These are phyloP conservation scores for Mortierella sp. DNA, from an alignment of 371 early-diverging fungal species.

Conservation along the genomic window DNA sequence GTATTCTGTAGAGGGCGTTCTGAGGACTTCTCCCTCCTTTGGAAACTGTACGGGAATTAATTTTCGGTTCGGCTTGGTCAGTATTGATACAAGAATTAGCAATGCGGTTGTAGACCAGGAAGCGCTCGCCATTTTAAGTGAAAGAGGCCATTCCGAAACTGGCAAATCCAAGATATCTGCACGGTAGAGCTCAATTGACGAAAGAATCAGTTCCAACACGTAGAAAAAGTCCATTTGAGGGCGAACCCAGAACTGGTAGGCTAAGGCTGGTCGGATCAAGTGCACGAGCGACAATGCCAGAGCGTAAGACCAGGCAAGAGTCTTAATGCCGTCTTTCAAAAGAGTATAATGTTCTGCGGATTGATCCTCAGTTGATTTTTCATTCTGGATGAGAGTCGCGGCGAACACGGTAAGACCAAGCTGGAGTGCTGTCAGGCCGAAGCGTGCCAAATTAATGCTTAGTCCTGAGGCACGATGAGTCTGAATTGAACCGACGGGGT, in stretches of 20 bases:
- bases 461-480: slow-evolving; percentile 36
- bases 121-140: slow-evolving; percentile 19
- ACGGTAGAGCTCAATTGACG: slow-evolving; percentile 19
- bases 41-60: slow-evolving; percentile 3
- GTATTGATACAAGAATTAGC: slow-evolving; percentile 16
- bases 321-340: background rate
- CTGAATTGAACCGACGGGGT: slow-evolving; percentile 15
- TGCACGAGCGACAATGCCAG: slow-evolving; percentile 22
- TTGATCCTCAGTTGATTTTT: background rate
- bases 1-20: slow-evolving; percentile 61
- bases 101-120: slow-evolving; percentile 17
- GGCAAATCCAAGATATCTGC: slow-evolving; percentile 14
- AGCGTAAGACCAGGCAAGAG: slow-evolving; percentile 37
- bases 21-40: slow-evolving; percentile 20
- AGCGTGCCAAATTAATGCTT: slow-evolving; percentile 30
- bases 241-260: slow-evolving; percentile 40
- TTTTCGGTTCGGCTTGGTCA: slow-evolving; percentile 24
- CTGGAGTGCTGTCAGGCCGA: slow-evolving; percentile 31
- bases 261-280: slow-evolving; percentile 23
- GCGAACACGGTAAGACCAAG: slow-evolving; percentile 33
- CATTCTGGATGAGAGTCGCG: background rate
- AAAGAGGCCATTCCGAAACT: slow-evolving; percentile 29
- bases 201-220: slow-evolving; percentile 25
- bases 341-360: background rate
- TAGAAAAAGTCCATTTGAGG: slow-evolving; percentile 44